Base-by-base conservation (phyloP, 768 basidiomycete species). In the Leccinum longicurvipes region DNA sequence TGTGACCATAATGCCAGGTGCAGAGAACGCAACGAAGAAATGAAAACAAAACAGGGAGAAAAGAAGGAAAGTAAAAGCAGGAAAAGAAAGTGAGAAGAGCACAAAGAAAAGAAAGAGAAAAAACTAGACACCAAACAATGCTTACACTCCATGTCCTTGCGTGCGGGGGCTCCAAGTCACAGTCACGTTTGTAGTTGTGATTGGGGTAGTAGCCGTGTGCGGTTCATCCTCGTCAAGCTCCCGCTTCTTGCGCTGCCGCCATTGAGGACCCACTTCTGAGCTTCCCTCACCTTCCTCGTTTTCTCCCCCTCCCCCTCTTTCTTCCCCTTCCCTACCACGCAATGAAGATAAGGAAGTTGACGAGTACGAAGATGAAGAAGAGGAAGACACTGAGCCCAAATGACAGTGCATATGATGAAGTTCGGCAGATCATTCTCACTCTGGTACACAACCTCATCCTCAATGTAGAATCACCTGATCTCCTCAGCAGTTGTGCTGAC, bases 221-320 rank as follows among this genome's bases (percentile, higher is more conserved):
- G 36, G 14, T 41, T 50, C 42, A 8, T 50, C 56, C 14, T 42
- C 53, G 12, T 63, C 58, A 3, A 70, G 28, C 27, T 41, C 51
- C 4, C 64, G 53, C 50, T 60, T 58, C 51, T 69, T 70, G 3
- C 68, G 56, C 14, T 32, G 53, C 3, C 56, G 64, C 12, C 6
- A 31, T 31, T 31, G 6, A 12, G 31, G 12, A 51, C 58, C 57
- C 19, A 32, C 54, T 14, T 57, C 62, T 10, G 56, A 64, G 19
- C 34, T 48, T 12, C 55, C 52, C 3, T 23, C 57, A n/a, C n/a
- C n/a, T n/a, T n/a, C n/a, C n/a, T n/a, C n/a, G n/a, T n/a, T n/a
- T n/a, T n/a, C n/a, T n/a, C n/a, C n/a, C n/a, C n/a, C n/a, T n/a
- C n/a, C n/a, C n/a, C n/a, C n/a, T n/a, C n/a, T n/a, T 10, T 60